phyloP scores from a whole-genome alignment of 805 yeast genomes.

The Metschnikowia borealis region DNA sequence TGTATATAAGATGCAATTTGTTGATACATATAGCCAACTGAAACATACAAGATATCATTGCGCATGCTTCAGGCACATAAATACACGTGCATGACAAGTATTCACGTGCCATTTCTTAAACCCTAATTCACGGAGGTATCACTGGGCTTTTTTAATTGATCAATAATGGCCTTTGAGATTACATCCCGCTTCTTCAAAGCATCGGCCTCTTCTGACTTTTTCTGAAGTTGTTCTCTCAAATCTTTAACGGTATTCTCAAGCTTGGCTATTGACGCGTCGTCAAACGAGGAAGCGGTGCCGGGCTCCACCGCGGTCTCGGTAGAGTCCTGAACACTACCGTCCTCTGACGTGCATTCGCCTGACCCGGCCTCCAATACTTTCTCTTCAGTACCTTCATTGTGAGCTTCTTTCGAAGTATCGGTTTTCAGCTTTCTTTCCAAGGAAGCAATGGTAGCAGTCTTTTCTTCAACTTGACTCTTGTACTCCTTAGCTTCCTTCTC shows the following conservation, averaged over 20 bases:
- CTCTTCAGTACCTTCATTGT: constrained; percentile 8
- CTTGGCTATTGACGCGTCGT: neutral
- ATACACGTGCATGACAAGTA: neutral
- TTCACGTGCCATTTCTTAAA: too few relatives aligned
- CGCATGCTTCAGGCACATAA: constrained; percentile 1
- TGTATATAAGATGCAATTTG: neutral
- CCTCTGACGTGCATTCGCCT: neutral
- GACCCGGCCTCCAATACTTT: neutral
- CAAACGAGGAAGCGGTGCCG: neutral
- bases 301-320: neutral
- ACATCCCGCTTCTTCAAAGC: constrained; percentile 3
- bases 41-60: constrained; percentile 2
- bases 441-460: neutral
- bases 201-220: constrained; percentile 3
- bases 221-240: constrained; percentile 5
- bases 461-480: constrained; percentile 3
- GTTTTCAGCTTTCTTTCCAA: constrained; percentile 2
- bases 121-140: neutral
- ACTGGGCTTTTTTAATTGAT: constrained; percentile 1
- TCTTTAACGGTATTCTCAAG: constrained; percentile 2
- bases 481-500: neutral
- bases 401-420: neutral
- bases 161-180: constrained; percentile 1
- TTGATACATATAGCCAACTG: neutral
- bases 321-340: neutral